Evolutionary conservation across 2,329 filamentous ascomycete species (phyloP), one percentile per base, ranked within the genome.

Genomic region (Setomelanomma holmii): DNA sequence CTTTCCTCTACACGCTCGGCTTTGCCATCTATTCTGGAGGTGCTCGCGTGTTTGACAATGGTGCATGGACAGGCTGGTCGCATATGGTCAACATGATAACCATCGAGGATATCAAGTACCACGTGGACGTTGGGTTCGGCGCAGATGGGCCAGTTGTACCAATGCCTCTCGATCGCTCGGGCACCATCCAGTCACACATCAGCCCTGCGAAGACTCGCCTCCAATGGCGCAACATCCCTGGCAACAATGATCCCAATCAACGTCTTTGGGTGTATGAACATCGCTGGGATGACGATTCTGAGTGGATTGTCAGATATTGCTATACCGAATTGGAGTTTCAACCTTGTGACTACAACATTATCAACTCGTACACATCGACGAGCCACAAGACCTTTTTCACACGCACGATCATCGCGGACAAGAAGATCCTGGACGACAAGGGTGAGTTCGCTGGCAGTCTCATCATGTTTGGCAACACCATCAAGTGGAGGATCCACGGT

Each of bases 221-320:
- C 11, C 64, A 71, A 24, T 75, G 68, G 64, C 63, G 63, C 24
- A 72, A 72, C 41, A 66, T 76, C 22, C 48, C 65, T 2, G 67
- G 47, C 1, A 72, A 70, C 39, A 68, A 61, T 1, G 73, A 76
- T 38, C 56, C 63, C 5, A 63, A 68, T 23, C 76, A 76, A 49
- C 72, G 77, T 19, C 58, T 79, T 4, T 80, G 78, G 78, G 74
- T 78, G 8, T 79, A 75, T 45, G 74, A 79, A 59, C 66, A 68
- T 51, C 64, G 64, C 3, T 63, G 57, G 4, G 59, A 70, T 16
- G 65, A 71, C 0, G 73, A 80, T 0, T 75, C 72, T 40, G 76
- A 78, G 1, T 92, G 87, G 84, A 76, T 80, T 19, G 76, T 82
- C 1, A 82, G 80, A 41, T 90, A 90, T 69, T 84, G 81, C 55